Evolutionary conservation across 2,329 filamentous ascomycete genomes (phyloP).

Genomic region (Sphaerulina musiva): DNA sequence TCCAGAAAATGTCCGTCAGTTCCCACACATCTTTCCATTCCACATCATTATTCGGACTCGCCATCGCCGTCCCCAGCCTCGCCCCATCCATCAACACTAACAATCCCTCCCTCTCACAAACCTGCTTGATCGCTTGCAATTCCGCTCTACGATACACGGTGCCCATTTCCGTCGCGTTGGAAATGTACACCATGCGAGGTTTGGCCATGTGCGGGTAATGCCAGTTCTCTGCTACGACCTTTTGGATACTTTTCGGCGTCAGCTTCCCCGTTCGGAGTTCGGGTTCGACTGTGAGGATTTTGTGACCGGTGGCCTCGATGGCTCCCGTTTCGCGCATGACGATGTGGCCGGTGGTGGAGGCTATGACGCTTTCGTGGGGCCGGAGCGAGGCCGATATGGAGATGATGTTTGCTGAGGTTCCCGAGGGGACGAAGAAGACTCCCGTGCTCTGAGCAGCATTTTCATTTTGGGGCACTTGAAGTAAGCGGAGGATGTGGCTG

Average conservation of each 20-base stretch:
- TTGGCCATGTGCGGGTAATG: constrained; percentile 9
- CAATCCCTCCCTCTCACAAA: constrained; percentile 2
- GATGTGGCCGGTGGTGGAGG: constrained; percentile 1
- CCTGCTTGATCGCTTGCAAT: constrained; percentile 2
- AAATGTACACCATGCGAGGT: constrained; percentile 4
- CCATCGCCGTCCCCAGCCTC: neutral
- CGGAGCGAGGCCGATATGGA: constrained; percentile 3
- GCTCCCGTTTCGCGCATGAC: constrained; percentile 5
- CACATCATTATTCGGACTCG: constrained; percentile 4
- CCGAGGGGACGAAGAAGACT: constrained; percentile 4
- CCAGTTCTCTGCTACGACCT: constrained; percentile 5
- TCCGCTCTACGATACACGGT: constrained; percentile 3
- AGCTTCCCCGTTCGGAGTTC: constrained; percentile 1
- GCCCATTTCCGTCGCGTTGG: constrained; percentile 6
- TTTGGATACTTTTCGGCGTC: constrained; percentile 1
- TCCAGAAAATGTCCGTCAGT: constrained; percentile 7
- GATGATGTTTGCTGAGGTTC: constrained; percentile 3
- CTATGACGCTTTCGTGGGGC: constrained; percentile 6
- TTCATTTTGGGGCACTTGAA: neutral
- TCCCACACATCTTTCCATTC: constrained; percentile 8
- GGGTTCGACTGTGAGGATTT: constrained; percentile 4
- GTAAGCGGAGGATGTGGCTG: neutral
- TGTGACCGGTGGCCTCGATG: constrained; percentile 3
- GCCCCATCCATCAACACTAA: constrained; percentile 2
- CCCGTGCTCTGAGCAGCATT: neutral